Evolutionary conservation across 139 green algal genomes (phyloP).

Genomic region (Chlamydomonas sp.): DNA sequence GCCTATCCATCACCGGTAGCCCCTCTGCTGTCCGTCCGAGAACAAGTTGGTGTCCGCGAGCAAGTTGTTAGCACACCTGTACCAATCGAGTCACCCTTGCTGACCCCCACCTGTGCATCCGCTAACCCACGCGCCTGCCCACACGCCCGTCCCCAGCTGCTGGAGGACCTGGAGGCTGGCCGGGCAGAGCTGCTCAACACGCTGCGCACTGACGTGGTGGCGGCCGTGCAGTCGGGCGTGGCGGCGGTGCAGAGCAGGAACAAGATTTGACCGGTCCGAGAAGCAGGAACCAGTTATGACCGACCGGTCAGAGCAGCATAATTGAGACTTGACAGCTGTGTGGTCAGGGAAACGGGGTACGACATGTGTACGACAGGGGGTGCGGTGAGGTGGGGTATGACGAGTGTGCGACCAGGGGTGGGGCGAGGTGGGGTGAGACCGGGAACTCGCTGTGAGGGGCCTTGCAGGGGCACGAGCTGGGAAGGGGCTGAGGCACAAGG

Average conservation of each 20-base stretch:
- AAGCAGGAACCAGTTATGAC: no score
- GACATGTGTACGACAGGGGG: no score
- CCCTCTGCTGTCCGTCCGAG: not conserved
- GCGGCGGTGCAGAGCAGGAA: not conserved
- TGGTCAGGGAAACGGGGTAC: no score
- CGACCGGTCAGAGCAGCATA: no score
- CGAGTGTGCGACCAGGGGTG: no score
- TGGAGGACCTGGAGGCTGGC: not conserved
- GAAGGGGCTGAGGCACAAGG: no score
- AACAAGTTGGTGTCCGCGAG: not conserved
- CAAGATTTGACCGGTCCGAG: not conserved
- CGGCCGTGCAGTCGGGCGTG: not conserved
- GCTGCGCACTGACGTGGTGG: not conserved
- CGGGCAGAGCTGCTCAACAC: not conserved
- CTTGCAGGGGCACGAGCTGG: no score
- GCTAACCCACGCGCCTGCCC: not conserved
- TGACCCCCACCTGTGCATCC: not conserved
- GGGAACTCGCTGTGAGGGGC: no score
- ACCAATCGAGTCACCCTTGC: not conserved
- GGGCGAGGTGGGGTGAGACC: no score
- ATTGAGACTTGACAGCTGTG: no score
- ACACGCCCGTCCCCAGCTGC: not conserved
- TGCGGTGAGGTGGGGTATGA: no score
- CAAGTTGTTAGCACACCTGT: not conserved
- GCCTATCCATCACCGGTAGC: no score